Evolutionary conservation across 1,139 yeast species (phyloP).

Genomic region (Zygosaccharomyces sapae): DNA sequence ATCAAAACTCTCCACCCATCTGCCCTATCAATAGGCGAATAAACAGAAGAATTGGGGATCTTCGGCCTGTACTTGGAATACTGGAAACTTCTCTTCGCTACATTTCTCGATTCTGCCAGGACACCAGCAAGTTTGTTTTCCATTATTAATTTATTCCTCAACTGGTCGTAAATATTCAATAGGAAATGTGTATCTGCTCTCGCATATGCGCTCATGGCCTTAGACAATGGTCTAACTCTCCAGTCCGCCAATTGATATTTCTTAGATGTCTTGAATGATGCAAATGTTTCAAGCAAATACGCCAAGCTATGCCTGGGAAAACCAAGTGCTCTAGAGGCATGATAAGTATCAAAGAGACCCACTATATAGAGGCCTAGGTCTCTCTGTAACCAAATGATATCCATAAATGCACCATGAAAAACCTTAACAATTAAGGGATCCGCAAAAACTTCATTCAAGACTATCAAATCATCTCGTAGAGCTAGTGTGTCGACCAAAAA

Average conservation of each 20-base stretch:
- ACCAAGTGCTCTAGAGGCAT: slow-evolving; percentile 76
- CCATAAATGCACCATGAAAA: slow-evolving; percentile 96
- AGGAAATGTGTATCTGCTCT: slow-evolving; percentile 93
- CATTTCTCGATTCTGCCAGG: slow-evolving; percentile 69
- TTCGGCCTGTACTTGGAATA: slow-evolving; percentile 59
- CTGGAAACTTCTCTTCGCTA: slow-evolving; percentile 80
- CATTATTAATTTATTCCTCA: slow-evolving; percentile 60
- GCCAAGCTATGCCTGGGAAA: slow-evolving; percentile 84
- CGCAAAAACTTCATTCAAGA: slow-evolving; percentile 70
- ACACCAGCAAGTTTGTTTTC: slow-evolving; percentile 55
- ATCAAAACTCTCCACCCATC: slow-evolving; percentile 61
- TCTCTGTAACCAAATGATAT: slow-evolving; percentile 93
- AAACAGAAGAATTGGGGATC: slow-evolving; percentile 38
- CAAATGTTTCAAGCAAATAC: slow-evolving; percentile 72
- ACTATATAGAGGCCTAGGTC: slow-evolving; percentile 91
- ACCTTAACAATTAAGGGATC: slow-evolving; percentile 80
- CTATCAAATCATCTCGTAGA: slow-evolving; percentile 65
- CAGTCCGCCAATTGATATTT: slow-evolving; percentile 96
- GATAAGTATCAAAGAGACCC: slow-evolving; percentile 85
- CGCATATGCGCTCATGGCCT: slow-evolving; percentile 80
- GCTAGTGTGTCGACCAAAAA: slow-evolving; percentile 78
- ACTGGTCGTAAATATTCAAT: slow-evolving; percentile 70
- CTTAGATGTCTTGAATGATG: slow-evolving; percentile 83
- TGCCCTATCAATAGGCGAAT: slow-evolving; percentile 46
- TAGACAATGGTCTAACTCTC: slow-evolving; percentile 83